phyloP scores from a whole-genome alignment of 768 basidiomycete genomes.

The Auriscalpium orientale region DNA sequence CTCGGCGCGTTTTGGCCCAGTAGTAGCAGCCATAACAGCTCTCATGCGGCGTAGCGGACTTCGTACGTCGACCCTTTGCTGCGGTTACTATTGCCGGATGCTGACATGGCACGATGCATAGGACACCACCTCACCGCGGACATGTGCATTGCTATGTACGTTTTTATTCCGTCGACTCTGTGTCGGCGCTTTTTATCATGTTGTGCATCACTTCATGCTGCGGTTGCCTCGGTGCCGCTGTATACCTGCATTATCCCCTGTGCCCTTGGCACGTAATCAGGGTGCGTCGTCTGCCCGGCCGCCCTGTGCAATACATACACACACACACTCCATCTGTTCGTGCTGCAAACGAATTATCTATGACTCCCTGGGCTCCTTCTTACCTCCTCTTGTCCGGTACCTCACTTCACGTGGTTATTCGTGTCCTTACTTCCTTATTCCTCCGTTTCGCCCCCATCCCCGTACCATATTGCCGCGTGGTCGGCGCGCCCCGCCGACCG shows the following conservation, averaged over 20 bases:
- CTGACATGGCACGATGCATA: not conserved
- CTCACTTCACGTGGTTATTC: too few relatives aligned
- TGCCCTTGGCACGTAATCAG: conserved; percentile 4
- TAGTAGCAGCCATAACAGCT: conserved; percentile 11
- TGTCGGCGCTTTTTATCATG: not conserved
- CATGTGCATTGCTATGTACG: not conserved
- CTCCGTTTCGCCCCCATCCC: too few relatives aligned
- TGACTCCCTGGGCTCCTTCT: too few relatives aligned
- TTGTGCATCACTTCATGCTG: not conserved
- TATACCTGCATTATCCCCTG: conserved; percentile 13
- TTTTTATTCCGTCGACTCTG: not conserved
- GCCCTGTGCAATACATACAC: too few relatives aligned
- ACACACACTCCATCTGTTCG: too few relatives aligned
- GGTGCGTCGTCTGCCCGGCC: not conserved
- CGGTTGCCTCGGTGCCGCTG: not conserved
- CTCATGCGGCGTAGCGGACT: conserved; percentile 2
- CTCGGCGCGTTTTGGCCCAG: conserved; percentile 54
- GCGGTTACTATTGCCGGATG: too few relatives aligned
- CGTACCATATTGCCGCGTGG: too few relatives aligned
- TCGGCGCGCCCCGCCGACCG: too few relatives aligned
- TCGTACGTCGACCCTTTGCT: not conserved
- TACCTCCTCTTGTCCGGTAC: too few relatives aligned
- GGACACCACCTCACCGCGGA: not conserved
- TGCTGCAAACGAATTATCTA: too few relatives aligned
- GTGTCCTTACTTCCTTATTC: too few relatives aligned